Base-by-base conservation (phyloP, 176 grass and related monocot species). In the Secale cereale region DNA sequence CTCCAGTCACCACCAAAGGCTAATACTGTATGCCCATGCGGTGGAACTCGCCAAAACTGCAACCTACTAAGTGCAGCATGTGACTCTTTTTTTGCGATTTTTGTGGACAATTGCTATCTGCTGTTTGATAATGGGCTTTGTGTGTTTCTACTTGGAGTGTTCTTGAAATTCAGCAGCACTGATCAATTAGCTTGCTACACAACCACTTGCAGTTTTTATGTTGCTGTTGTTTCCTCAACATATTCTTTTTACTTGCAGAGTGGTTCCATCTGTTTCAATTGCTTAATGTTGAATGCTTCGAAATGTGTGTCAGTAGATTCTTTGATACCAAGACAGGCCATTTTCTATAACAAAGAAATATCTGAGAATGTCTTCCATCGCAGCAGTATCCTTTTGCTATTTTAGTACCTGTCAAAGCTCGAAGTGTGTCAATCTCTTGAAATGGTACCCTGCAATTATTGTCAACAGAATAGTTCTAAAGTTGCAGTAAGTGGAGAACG, bases 321-420 rank as follows among this genome's bases (percentile, higher is more conserved):
- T 63, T 39, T 85, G 61, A 90, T 94, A 85, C n/a, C 72, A 78
- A 91, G 92, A 81, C 57, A 75, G 4, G 31, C 12, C 81, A 73
- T 90, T 31, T 92, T 94, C 46, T 92, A 92, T 64, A 92, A 86
- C 80, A 92, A 61, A 83, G 80, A 52, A 30, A 77, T 76, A 73
- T 83, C 87, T 67, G 78, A 72, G 67, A 83, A 81, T 40, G 48
- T 88, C 79, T 94, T 94, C 70, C 82, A 81, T 80, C 45, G 54
- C 37, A 81, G 83, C 7, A 76, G 90, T 94, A 94, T 94, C 92
- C 92, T 90, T 89, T 76, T 64, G 22, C 25, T 65, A 57, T 65
- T 70, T 70, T 14, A 25, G 19, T 80, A 45, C 30, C 39, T 39
- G 7, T n/a, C 10, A 56, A 80, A 20, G 61, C 32, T 31, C 35